Conservation (phyloP, 164 flowering plant genomes). For the grape (Vitis vinifera) region DNA sequence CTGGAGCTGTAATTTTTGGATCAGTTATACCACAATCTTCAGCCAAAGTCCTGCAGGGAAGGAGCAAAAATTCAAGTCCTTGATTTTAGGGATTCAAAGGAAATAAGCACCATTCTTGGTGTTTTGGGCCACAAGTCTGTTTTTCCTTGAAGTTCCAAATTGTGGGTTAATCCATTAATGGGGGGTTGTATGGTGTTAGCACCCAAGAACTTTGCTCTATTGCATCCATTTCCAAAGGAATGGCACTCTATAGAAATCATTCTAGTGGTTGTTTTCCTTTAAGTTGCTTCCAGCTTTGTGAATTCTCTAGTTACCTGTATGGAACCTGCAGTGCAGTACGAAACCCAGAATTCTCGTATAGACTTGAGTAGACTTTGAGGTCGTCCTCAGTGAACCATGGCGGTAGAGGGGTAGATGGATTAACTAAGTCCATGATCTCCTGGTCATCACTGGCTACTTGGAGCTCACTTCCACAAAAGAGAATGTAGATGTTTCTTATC, state of each 20-base stretch:
- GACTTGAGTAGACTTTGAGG: conserved; percentile 33
- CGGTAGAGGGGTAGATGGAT: conserved; percentile 52
- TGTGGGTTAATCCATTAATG: no score
- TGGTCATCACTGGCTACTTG: conserved; percentile 44
- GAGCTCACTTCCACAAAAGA: conserved; percentile 49
- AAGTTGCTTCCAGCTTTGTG: no score
- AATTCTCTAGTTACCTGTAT: conserved; percentile 38
- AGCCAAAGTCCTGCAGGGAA: conserved; percentile 20
- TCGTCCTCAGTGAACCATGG: conserved; percentile 61
- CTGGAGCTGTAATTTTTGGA: conserved; percentile 38
- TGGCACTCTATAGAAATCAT: no score
- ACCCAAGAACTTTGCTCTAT: no score
- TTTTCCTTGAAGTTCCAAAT: no score
- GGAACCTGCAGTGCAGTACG: conserved; percentile 53
- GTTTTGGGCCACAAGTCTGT: no score
- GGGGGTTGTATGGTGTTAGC: no score
- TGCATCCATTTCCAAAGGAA: neutral
- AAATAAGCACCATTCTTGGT: no score
- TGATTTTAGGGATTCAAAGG: neutral
- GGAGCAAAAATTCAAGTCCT: neutral
- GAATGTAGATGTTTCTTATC: conserved; percentile 49
- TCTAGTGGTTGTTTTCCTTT: no score
- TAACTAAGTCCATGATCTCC: conserved; percentile 62
- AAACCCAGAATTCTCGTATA: conserved; percentile 61
- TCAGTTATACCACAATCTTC: conserved; percentile 20